These are phyloP conservation scores for Sugiyamaella pinicola DNA, from an alignment of 1,139 yeast genomes.

Conservation along the genomic window DNA sequence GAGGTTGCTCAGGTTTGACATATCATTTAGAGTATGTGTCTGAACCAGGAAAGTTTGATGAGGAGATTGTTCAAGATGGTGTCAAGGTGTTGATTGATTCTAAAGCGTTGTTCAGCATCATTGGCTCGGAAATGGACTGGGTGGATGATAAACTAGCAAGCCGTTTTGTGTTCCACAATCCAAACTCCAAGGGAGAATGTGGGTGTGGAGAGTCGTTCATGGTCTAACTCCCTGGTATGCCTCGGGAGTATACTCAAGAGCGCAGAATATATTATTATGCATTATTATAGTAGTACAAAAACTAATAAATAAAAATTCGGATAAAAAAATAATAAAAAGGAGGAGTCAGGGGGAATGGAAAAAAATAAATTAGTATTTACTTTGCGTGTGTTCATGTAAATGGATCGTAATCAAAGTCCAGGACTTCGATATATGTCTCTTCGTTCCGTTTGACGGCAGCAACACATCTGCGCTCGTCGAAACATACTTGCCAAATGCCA, in stretches of 20 bases:
- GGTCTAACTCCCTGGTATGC: too few relatives aligned
- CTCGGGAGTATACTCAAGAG: conserved; percentile 19
- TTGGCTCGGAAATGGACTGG: conserved; percentile 99
- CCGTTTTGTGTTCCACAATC: conserved; percentile 88
- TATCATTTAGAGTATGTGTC: conserved; percentile 89
- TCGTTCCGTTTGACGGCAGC: conserved; percentile 87
- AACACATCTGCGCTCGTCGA: conserved; percentile 80
- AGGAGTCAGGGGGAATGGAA: background rate
- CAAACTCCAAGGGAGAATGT: conserved; percentile 95
- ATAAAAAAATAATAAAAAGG: background rate
- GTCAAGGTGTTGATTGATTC: conserved; percentile 92
- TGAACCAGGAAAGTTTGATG: conserved; percentile 91
- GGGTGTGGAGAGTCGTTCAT: conserved; percentile 98
- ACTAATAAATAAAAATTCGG: conserved; percentile 4
- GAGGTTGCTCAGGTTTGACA: conserved; percentile 95
- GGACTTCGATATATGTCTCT: conserved; percentile 72
- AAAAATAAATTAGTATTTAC: background rate
- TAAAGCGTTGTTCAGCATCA: conserved; percentile 90
- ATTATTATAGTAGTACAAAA: conserved; percentile 9
- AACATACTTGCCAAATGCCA: conserved; percentile 92
- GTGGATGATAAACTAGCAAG: conserved; percentile 87
- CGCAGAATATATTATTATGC: too few relatives aligned
- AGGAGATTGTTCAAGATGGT: conserved; percentile 82
- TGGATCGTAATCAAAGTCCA: conserved; percentile 67
- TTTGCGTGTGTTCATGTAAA: background rate